Conservation (phyloP, 164 flowering plant species). For the Chloranthus sessilifolius region DNA sequence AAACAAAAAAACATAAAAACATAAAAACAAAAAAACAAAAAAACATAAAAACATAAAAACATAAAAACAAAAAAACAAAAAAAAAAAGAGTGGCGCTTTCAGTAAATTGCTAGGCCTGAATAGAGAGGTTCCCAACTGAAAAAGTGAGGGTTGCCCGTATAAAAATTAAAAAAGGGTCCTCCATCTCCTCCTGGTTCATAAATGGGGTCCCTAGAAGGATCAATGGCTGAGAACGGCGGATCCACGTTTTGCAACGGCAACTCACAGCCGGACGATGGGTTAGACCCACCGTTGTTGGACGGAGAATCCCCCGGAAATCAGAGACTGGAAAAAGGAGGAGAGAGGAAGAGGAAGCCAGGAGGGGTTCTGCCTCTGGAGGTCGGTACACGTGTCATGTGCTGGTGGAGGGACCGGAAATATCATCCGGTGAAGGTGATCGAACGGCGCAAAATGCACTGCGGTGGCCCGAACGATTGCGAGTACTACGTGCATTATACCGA, state of each 20-base stretch:
- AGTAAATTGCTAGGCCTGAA: too few species aligned
- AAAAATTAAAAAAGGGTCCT: not conserved
- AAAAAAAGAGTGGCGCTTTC: too few species aligned
- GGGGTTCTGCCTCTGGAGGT: conserved; percentile 69
- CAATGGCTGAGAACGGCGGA: conserved; percentile 31
- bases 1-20: too few species aligned
- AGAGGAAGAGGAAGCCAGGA: conserved; percentile 36
- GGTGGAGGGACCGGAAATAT: conserved; percentile 85
- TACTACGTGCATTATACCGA: conserved; percentile 97
- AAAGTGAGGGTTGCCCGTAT: not conserved
- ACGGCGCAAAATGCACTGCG: conserved; percentile 45
- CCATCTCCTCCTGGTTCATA: not conserved
- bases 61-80: too few species aligned
- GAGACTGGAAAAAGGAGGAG: conserved; percentile 10
- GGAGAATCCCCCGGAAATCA: conserved; percentile 8
- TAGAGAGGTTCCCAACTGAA: not conserved
- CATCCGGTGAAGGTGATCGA: conserved; percentile 97
- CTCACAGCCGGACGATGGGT: conserved; percentile 16
- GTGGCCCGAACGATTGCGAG: conserved; percentile 62
- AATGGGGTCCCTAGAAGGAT: conserved; percentile 47
- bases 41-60: too few species aligned
- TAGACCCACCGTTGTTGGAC: not conserved
- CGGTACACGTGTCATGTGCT: conserved; percentile 91
- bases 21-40: too few species aligned
- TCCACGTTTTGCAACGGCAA: conserved; percentile 19